Percentiles rank a stretch among this genome's conserved stretches.
phyloP scores from a whole-genome alignment of 164 flowering plant species.

The Macadamia tetraphylla region DNA sequence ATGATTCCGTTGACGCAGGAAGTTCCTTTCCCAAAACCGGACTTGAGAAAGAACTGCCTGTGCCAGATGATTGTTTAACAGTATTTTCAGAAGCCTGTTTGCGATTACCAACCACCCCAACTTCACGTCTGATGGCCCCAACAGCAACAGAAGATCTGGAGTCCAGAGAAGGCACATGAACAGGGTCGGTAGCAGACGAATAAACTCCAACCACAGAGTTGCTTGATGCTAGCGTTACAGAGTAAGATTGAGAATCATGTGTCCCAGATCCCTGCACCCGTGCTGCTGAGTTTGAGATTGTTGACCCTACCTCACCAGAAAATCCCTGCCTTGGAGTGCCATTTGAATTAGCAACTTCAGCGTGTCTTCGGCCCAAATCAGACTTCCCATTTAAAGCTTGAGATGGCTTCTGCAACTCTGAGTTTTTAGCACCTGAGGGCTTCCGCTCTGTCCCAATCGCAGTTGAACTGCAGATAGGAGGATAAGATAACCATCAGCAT shows the following conservation, averaged over 20 bases:
- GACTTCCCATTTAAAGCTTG: constrained; percentile 31
- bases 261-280: constrained; percentile 29
- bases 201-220: constrained; percentile 72
- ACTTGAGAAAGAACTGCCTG: constrained; percentile 37
- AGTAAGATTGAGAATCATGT: constrained; percentile 28
- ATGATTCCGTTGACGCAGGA: constrained; percentile 34
- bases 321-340: constrained; percentile 31
- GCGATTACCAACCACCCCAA: constrained; percentile 87
- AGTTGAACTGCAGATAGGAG: constrained; percentile 28
- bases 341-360: constrained; percentile 28
- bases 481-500: constrained; percentile 3
- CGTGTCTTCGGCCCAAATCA: constrained; percentile 29
- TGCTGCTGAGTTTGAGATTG: constrained; percentile 25
- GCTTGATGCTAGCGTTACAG: constrained; percentile 38
- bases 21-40: constrained; percentile 32
- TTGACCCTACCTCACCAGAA: constrained; percentile 26
- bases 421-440: constrained; percentile 29
- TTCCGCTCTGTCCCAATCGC: constrained; percentile 32
- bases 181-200: constrained; percentile 88
- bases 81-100: constrained; percentile 46
- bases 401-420: constrained; percentile 20
- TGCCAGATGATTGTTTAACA: constrained; percentile 35
- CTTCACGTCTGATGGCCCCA: constrained; percentile 91
- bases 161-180: constrained; percentile 88
- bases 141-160: constrained; percentile 64